Evolutionary conservation across 139 green algal species (phyloP), one percentile per base, ranked within the genome.

Genomic region (Auxenochlorella pyrenoidosa): DNA sequence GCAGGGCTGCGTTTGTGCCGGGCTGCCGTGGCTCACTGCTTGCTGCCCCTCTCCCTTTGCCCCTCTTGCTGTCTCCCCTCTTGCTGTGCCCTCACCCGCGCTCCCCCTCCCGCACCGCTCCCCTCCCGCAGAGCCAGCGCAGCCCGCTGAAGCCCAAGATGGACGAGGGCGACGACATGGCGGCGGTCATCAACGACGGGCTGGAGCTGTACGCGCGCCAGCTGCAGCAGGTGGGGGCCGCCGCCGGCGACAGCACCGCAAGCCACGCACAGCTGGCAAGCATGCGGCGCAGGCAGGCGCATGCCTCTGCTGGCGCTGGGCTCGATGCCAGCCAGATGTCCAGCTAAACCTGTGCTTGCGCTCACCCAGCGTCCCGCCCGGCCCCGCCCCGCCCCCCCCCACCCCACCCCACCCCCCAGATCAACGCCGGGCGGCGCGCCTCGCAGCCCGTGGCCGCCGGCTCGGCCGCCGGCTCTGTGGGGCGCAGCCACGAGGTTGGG

Each of bases 201-300:
- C 94, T 98, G 77, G 92, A 94, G 54, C 88, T 94, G 34, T 98
- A 98, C 82, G 94, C 96, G 87, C 87, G 93, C 77, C 92, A 96
- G 88, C 86, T 95, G 85, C 59, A 41, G 51, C 75, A n/a, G 28
- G 18, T 68, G 80, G 28, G 79, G 10, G 34, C 8, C 18, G 16
- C 8, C 47, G 12, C 47, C 47, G 12, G 12, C n/a, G n/a, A n/a
- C n/a, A n/a, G n/a, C n/a, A n/a, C n/a, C n/a, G n/a, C n/a, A n/a
- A n/a, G n/a, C n/a, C n/a, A n/a, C n/a, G n/a, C n/a, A n/a, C n/a
- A n/a, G n/a, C n/a, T n/a, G n/a, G n/a, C n/a, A n/a, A n/a, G n/a
- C n/a, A n/a, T n/a, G n/a, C n/a, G n/a, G n/a, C n/a, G n/a, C n/a
- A n/a, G n/a, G n/a, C n/a, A n/a, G n/a, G n/a, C n/a, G n/a, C n/a